phyloP scores from a whole-genome alignment of 2,329 filamentous ascomycete genomes.

The Paramyrothecium roridum region DNA sequence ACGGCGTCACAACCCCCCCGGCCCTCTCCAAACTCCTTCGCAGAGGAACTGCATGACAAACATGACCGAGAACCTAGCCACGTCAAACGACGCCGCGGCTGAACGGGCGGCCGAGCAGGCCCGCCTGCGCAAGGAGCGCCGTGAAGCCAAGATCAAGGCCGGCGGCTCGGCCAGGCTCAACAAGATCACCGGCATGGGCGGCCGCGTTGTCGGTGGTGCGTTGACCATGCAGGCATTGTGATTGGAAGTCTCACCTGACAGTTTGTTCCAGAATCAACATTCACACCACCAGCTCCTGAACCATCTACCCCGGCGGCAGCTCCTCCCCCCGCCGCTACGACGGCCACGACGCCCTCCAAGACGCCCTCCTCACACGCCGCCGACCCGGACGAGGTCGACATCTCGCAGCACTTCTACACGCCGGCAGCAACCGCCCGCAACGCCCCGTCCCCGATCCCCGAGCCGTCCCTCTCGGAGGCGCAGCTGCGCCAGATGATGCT shows the following conservation, averaged over 20 bases:
- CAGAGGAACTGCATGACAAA: background rate
- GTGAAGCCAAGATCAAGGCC: slow-evolving; percentile 74
- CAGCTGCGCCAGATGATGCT: slow-evolving; percentile 65
- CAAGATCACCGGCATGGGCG: slow-evolving; percentile 69
- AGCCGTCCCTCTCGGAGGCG: slow-evolving; percentile 47
- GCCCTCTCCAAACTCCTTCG: slow-evolving; percentile 1
- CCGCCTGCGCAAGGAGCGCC: slow-evolving; percentile 72
- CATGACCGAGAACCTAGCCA: slow-evolving; percentile 37
- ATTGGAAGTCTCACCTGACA: background rate
- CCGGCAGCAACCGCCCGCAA: slow-evolving; percentile 36
- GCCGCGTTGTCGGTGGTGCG: slow-evolving; percentile 30
- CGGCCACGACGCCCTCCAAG: slow-evolving; percentile 17
- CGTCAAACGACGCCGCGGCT: slow-evolving; percentile 42
- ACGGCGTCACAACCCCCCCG: slow-evolving; percentile 1
- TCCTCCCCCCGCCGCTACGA: slow-evolving; percentile 22
- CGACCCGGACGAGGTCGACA: slow-evolving; percentile 75
- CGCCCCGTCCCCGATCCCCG: slow-evolving; percentile 24
- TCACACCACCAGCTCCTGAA: slow-evolving; percentile 28
- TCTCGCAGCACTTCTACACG: slow-evolving; percentile 69
- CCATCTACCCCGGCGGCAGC: slow-evolving; percentile 25
- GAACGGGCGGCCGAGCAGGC: slow-evolving; percentile 61
- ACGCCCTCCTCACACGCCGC: slow-evolving; percentile 34
- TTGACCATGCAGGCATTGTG: background rate
- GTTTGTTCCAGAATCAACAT: slow-evolving; percentile 9
- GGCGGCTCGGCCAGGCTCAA: slow-evolving; percentile 68